Base-by-base conservation (phyloP, 306 rosid species). In the Casuarina glauca region DNA sequence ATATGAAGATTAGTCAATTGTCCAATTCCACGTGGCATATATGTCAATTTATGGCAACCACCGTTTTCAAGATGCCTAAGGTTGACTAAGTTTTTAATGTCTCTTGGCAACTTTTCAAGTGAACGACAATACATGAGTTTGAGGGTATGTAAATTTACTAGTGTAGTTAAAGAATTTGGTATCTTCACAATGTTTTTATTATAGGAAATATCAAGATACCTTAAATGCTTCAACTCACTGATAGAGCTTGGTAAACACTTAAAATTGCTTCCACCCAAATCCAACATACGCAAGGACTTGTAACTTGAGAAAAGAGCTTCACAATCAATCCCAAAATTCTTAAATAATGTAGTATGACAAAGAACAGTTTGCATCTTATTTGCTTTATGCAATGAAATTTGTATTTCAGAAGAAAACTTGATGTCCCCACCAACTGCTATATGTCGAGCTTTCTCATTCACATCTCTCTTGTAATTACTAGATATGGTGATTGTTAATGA, bases 61-160 rank as follows among this genome's bases (percentile, higher is more conserved):
- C 46, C n/a, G 0, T 36, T 35, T 38, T 72, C 41, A 12, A 81
- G 78, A 48, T 81, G 85, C 32, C 46, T 72, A 4, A 81, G 85
- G 1, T 1, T 19, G 16, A 0, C 4, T 2, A 76, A 17, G 2
- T 20, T 4, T 11, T 16, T 3, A 0, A 20, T 20, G 26, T 20
- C 26, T 20, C 26, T 20, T 20, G 26, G 26, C 26, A 20, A 20
- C 26, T 20, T 64, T 58, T 35, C 36, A 55, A 81, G 75, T 0
- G 0, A 0, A 19, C 2, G n/a, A 20, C 85, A 77, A 1, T 9
- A 9, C 7, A 71, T 41, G 35, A 43, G 32, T 0, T 13, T 43
- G 11, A 69, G 73, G 0, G 73, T 69, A 0, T 69, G 73, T 39
- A 69, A 69, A n/a, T 69, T 43, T 0, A 13, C 39, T 2, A 69